Conservation (phyloP, 352 stramenopile genomes). For the Aphanomyces euteiches region DNA sequence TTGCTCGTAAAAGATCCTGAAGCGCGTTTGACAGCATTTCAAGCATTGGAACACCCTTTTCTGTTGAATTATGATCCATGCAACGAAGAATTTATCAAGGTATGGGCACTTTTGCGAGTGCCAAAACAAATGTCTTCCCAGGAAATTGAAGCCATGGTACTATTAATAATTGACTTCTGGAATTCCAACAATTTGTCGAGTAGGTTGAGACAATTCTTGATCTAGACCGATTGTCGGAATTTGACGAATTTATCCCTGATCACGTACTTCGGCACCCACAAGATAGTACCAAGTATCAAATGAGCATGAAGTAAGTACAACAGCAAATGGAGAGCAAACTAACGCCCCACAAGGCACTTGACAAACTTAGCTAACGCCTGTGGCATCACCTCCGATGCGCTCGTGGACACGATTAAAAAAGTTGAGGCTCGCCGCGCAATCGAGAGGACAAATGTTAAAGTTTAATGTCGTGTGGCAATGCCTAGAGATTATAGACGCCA, state of each 20-base stretch:
- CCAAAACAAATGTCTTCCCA: not conserved
- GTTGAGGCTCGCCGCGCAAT: not conserved
- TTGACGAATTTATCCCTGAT: conserved; percentile 19
- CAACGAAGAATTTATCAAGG: conserved; percentile 29
- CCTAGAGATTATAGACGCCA: too few species aligned
- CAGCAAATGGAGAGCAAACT: too few species aligned
- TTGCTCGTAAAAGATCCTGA: conserved; percentile 87
- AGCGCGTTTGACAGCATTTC: conserved; percentile 67
- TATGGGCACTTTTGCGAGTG: conserved; percentile 10
- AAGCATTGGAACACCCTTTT: conserved; percentile 90
- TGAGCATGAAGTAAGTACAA: conserved; percentile 12
- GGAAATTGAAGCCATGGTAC: conserved; percentile 15
- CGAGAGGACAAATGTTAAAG: not conserved
- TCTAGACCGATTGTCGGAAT: not conserved
- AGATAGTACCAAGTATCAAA: conserved; percentile 1
- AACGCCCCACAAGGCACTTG: conserved; percentile 13
- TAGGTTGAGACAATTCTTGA: conserved; percentile 10
- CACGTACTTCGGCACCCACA: not conserved
- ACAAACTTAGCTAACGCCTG: conserved; percentile 10
- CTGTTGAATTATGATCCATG: conserved; percentile 48
- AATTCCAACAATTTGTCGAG: not conserved
- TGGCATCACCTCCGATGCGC: not conserved
- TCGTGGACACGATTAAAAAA: not conserved
- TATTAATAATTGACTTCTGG: not conserved
- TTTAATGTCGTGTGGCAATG: not conserved